phyloP scores from a whole-genome alignment of 805 yeast genomes.

The Starmerella floris region DNA sequence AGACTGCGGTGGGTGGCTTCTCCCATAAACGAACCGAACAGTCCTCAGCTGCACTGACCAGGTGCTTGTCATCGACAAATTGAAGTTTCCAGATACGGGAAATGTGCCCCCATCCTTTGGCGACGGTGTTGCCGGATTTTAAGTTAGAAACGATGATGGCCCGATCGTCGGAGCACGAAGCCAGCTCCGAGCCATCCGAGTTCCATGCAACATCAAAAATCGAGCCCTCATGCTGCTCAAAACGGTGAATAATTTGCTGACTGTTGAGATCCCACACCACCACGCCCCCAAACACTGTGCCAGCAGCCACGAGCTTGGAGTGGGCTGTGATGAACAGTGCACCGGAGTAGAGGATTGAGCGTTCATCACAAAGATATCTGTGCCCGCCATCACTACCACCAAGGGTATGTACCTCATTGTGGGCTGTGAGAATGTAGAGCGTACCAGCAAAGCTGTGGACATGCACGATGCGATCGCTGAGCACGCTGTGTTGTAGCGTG shows the following conservation, averaged over 20 bases:
- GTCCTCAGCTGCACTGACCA: conserved; percentile 74
- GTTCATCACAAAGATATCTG: conserved; percentile 31
- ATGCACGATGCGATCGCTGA: conserved; percentile 68
- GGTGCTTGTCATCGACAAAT: conserved; percentile 34
- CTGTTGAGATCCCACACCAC: conserved; percentile 49
- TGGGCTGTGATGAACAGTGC: conserved; percentile 38
- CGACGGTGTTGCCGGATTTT: conserved; percentile 41
- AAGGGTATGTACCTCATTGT: conserved; percentile 42
- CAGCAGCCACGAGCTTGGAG: conserved; percentile 56
- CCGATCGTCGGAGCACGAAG: conserved; percentile 88
- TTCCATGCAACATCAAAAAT: conserved; percentile 69
- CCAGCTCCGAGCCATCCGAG: conserved; percentile 39
- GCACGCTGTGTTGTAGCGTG: neutral
- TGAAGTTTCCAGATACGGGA: conserved; percentile 82
- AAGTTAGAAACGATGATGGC: conserved; percentile 68
- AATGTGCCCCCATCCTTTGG: conserved; percentile 92
- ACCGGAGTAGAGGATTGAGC: conserved; percentile 81
- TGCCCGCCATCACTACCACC: neutral
- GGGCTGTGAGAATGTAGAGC: conserved; percentile 59
- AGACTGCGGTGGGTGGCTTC: no score
- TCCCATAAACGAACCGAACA: conserved; percentile 73
- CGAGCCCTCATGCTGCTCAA: conserved; percentile 79
- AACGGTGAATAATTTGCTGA: conserved; percentile 35
- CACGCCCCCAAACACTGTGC: conserved; percentile 86
- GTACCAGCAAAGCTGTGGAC: conserved; percentile 36